Evolutionary conservation across 176 grass and related monocot genomes (phyloP).

Genomic region (Oryza glumipatula): DNA sequence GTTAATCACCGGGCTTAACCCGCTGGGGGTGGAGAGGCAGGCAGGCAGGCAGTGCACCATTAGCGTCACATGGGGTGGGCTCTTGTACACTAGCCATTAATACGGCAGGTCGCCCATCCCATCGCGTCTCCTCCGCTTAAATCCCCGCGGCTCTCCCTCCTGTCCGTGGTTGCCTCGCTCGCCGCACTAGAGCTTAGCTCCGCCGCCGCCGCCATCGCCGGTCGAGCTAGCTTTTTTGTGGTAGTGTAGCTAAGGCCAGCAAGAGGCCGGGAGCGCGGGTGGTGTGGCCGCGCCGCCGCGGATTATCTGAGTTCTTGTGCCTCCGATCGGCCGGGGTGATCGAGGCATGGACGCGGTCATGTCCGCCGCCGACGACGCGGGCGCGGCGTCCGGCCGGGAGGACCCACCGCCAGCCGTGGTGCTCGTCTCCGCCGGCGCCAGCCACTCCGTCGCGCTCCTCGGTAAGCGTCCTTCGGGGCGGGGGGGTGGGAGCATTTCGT

Average conservation of each 20-base stretch:
- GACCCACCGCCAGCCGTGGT: slow-evolving; percentile 44
- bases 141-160: not conserved
- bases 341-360: slow-evolving; percentile 45
- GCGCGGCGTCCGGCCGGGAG: not conserved
- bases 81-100: slow-evolving; percentile 49
- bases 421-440: slow-evolving; percentile 89
- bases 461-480: slow-evolving; percentile 44
- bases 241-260: not conserved
- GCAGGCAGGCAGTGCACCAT: not conserved
- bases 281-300: not conserved
- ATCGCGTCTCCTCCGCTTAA: slow-evolving; percentile 45
- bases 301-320: not conserved
- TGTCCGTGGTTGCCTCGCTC: not conserved
- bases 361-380: slow-evolving; percentile 30
- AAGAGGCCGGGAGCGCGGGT: not conserved
- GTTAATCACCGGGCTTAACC: slow-evolving; percentile 37
- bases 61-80: slow-evolving; percentile 29
- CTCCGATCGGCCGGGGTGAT: not conserved
- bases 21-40: not conserved
- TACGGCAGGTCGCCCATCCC: slow-evolving; percentile 54
- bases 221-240: not conserved
- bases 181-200: not conserved
- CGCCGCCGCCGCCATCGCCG: not conserved
- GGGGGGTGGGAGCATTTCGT: slow-evolving; percentile 11
- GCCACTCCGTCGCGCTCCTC: slow-evolving; percentile 97